Evolutionary conservation across 768 basidiomycete genomes (phyloP).

Genomic region (Lactarius vividus): DNA sequence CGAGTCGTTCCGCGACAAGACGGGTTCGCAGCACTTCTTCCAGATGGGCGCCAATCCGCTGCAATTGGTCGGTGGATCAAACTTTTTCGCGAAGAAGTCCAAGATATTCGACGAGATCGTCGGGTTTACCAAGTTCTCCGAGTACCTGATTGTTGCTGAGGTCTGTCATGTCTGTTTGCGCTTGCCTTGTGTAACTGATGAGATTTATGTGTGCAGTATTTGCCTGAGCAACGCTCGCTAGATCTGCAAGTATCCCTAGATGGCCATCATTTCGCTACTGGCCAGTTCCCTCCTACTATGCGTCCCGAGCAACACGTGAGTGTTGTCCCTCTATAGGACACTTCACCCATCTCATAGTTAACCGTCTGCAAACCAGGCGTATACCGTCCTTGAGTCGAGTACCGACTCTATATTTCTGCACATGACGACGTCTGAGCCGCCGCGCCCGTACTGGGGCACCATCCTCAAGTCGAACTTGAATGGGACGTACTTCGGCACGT

Average conservation of each 20-base stretch:
- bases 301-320: conserved; percentile 85
- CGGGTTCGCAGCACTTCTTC: conserved; percentile 69
- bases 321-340: conserved; percentile 13
- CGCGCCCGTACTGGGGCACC: conserved; percentile 79
- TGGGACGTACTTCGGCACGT: conserved; percentile 92
- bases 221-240: conserved; percentile 54
- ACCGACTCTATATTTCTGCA: conserved; percentile 94
- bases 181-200: not conserved
- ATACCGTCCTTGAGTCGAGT: conserved; percentile 91
- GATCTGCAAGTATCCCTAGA: conserved; percentile 92
- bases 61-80: conserved; percentile 72
- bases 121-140: conserved; percentile 95
- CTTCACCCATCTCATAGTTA: not conserved
- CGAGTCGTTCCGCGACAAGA: conserved; percentile 82
- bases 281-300: conserved; percentile 89
- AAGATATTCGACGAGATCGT: conserved; percentile 85
- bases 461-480: conserved; percentile 97
- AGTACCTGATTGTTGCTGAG: conserved; percentile 94
- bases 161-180: conserved; percentile 40
- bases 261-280: conserved; percentile 79
- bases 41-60: conserved; percentile 55
- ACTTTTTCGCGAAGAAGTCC: conserved; percentile 68
- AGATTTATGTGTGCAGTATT: conserved; percentile 40
- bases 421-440: conserved; percentile 83
- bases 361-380: conserved; percentile 52